These are phyloP conservation scores for Mariannaea sp. DNA, from an alignment of 2,329 filamentous ascomycete species.

Conservation along the genomic window DNA sequence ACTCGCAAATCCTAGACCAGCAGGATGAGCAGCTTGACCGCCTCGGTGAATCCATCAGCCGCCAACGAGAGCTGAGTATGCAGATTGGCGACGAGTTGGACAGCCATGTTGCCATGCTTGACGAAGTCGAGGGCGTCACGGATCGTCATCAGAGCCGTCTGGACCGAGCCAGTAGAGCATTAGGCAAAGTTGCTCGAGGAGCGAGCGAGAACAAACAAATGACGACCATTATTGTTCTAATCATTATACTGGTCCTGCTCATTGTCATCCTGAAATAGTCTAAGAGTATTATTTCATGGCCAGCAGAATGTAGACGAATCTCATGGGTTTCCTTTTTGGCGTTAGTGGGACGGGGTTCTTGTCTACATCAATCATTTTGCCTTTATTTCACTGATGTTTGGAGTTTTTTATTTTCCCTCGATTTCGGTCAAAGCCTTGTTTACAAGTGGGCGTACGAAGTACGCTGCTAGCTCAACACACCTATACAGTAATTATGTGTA, in stretches of 20 bases:
- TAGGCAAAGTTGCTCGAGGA: conserved; percentile 73
- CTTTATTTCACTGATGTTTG: not conserved
- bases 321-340: conserved; percentile 29
- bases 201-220: conserved; percentile 88
- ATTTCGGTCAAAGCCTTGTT: not conserved
- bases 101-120: conserved; percentile 83
- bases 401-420: not conserved
- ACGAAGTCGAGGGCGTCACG: conserved; percentile 83
- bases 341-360: conserved; percentile 8
- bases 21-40: conserved; percentile 94
- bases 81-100: conserved; percentile 97
- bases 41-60: conserved; percentile 81
- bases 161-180: conserved; percentile 71
- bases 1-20: conserved; percentile 78
- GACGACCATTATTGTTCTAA: conserved; percentile 78
- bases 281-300: conserved; percentile 6
- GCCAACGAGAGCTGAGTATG: conserved; percentile 91
- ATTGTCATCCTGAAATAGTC: conserved; percentile 79
- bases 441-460: not conserved
- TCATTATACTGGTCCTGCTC: conserved; percentile 79
- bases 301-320: conserved; percentile 24
- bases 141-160: conserved; percentile 80
- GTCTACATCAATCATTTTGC: not conserved
- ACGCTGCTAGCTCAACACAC: not conserved
- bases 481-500: conserved; percentile 9